Evolutionary conservation across 331 rosid species (phyloP).

Genomic region (Cucumis variabilis): DNA sequence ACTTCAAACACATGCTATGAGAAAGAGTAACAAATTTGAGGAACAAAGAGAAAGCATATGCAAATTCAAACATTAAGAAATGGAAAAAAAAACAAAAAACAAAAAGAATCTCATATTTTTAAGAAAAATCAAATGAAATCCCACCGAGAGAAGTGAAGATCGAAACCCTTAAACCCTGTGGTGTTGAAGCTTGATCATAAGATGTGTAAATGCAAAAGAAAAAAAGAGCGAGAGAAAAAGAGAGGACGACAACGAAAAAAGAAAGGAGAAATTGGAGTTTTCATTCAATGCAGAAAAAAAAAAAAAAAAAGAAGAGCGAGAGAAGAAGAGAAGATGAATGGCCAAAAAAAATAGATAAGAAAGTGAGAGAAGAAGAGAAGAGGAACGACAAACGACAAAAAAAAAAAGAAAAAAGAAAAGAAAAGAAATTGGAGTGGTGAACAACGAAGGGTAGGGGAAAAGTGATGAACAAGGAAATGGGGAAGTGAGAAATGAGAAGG

Average conservation of each 20-base stretch:
- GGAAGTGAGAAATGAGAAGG: too few species aligned
- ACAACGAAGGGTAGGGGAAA: too few species aligned
- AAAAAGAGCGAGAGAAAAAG: background rate
- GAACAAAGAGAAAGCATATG: background rate
- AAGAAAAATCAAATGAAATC: background rate
- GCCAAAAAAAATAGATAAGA: too few species aligned
- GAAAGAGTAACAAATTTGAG: background rate
- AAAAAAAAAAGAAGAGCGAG: too few species aligned
- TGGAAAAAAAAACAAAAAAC: background rate
- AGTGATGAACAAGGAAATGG: too few species aligned
- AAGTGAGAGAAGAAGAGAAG: too few species aligned
- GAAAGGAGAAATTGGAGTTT: background rate
- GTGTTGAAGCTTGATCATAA: background rate
- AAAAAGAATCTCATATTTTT: background rate
- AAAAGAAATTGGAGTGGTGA: too few species aligned
- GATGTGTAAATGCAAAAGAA: background rate
- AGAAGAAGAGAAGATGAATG: too few species aligned
- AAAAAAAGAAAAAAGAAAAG: too few species aligned
- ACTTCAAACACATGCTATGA: background rate
- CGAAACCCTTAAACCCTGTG: background rate
- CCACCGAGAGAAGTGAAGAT: background rate
- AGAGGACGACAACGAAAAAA: background rate
- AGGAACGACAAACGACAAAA: too few species aligned
- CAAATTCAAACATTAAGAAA: background rate
- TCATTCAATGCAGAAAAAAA: background rate